A percentile compares a stretch with the other conserved stretches of the same genome.
These are phyloP conservation scores for Cryptosporidium viatorum DNA, from an alignment of 169 alveolate species.

Conservation along the genomic window DNA sequence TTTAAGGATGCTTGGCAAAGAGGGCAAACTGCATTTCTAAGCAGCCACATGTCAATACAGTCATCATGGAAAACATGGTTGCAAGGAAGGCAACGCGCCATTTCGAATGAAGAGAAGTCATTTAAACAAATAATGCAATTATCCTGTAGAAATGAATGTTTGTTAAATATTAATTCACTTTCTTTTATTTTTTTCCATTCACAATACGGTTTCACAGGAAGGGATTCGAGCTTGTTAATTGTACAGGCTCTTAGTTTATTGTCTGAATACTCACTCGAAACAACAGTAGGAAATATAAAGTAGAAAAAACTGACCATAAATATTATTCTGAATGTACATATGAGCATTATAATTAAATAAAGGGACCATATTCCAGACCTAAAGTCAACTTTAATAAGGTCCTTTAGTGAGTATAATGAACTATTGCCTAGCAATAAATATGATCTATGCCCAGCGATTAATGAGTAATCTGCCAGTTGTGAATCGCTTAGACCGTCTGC, in stretches of 20 bases:
- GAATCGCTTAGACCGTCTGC: not conserved
- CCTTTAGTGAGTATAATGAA: not conserved
- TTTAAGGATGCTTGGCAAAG: constrained; percentile 66
- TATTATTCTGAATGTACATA: constrained; percentile 59
- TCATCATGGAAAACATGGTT: constrained; percentile 82
- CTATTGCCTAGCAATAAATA: not conserved
- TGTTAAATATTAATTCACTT: not conserved
- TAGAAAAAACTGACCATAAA: constrained; percentile 40
- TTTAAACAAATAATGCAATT: constrained; percentile 75
- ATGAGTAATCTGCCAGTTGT: constrained; percentile 2
- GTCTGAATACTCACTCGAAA: constrained; percentile 46
- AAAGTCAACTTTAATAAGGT: constrained; percentile 33
- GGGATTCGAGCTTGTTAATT: constrained; percentile 22
- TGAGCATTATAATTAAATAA: constrained; percentile 29
- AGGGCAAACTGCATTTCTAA: constrained; percentile 81
- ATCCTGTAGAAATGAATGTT: constrained; percentile 26
- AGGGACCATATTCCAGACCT: constrained; percentile 47
- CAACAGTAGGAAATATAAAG: constrained; percentile 49
- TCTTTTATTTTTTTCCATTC: constrained; percentile 66
- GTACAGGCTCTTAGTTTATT: constrained; percentile 40
- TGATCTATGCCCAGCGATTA: not conserved
- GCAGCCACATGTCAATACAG: constrained; percentile 86
- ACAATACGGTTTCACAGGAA: constrained; percentile 56
- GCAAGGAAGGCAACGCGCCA: constrained; percentile 84
- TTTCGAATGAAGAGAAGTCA: constrained; percentile 56